Percentiles rank a stretch among this genome's conserved stretches.
Conservation (phyloP, 176 grass and related monocot genomes). For the Puccinellia tenuiflora region DNA sequence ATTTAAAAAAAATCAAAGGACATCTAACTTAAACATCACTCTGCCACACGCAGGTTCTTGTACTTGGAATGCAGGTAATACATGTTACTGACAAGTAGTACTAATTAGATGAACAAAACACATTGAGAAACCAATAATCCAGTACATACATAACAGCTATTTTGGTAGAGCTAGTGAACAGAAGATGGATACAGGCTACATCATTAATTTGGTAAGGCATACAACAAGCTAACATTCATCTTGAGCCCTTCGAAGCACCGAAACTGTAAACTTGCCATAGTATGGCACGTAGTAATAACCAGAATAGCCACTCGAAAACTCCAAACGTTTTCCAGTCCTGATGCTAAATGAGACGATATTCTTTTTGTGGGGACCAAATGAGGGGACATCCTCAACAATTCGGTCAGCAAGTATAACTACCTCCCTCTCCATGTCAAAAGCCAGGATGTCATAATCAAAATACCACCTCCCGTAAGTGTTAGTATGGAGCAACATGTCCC, state of each 20-base stretch:
- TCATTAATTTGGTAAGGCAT: background rate
- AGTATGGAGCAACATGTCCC: background rate
- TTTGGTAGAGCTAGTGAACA: background rate
- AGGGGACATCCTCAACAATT: background rate
- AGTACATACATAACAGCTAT: background rate
- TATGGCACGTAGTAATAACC: background rate
- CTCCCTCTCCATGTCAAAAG: background rate
- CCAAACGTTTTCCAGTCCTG: background rate
- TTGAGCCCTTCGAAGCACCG: background rate
- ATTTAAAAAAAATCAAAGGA: too few species aligned
- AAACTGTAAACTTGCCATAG: too few species aligned
- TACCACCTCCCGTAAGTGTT: background rate
- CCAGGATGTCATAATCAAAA: background rate
- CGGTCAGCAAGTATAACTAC: background rate
- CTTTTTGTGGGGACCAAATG: background rate
- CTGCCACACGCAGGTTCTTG: too few species aligned
- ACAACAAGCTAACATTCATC: background rate
- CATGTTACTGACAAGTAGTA: background rate
- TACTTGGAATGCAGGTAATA: too few species aligned
- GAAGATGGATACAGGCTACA: background rate
- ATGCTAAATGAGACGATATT: constrained; percentile 4
- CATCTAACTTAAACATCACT: too few species aligned
- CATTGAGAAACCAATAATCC: background rate
- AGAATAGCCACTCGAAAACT: background rate
- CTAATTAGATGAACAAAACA: background rate